Evolutionary conservation across 805 yeast species (phyloP).

Genomic region (Ogataea nakhonphanomensis): DNA sequence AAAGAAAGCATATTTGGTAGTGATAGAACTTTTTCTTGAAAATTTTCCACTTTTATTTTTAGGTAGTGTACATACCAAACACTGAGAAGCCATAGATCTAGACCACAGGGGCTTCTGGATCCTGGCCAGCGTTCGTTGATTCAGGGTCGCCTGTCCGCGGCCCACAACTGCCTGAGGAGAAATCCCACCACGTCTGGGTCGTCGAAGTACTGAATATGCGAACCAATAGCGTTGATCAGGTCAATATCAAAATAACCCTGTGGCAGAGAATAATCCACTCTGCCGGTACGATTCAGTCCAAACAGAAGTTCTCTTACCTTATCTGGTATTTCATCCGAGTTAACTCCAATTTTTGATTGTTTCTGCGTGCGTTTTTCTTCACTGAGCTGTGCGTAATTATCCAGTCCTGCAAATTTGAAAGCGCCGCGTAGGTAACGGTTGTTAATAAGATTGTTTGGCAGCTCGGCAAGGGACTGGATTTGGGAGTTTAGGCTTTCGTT

Average conservation of each 20-base stretch:
- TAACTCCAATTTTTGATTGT: no score
- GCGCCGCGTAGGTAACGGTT: constrained; percentile 23
- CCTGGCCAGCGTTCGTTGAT: no score
- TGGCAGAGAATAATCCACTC: constrained; percentile 78
- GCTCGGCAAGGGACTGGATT: constrained; percentile 16
- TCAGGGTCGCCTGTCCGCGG: neutral
- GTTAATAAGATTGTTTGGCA: constrained; percentile 28
- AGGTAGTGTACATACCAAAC: constrained; percentile 4
- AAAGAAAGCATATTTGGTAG: constrained; percentile 7
- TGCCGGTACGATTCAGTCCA: constrained; percentile 62
- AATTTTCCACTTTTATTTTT: constrained; percentile 4
- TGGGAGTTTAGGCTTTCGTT: constrained; percentile 44
- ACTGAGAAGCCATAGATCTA: neutral
- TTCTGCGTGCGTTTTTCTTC: no score
- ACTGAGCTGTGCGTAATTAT: constrained; percentile 1
- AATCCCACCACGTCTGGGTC: constrained; percentile 83
- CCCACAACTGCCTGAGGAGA: constrained; percentile 55
- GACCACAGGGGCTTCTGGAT: neutral
- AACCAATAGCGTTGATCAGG: constrained; percentile 73
- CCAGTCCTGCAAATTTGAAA: constrained; percentile 16
- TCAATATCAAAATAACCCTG: constrained; percentile 79
- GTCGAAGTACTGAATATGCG: constrained; percentile 87
- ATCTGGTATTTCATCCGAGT: constrained; percentile 19
- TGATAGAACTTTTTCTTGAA: neutral
- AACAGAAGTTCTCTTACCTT: constrained; percentile 37